Conservation (phyloP, 169 alveolate genomes). For the Plasmodium ovale region DNA sequence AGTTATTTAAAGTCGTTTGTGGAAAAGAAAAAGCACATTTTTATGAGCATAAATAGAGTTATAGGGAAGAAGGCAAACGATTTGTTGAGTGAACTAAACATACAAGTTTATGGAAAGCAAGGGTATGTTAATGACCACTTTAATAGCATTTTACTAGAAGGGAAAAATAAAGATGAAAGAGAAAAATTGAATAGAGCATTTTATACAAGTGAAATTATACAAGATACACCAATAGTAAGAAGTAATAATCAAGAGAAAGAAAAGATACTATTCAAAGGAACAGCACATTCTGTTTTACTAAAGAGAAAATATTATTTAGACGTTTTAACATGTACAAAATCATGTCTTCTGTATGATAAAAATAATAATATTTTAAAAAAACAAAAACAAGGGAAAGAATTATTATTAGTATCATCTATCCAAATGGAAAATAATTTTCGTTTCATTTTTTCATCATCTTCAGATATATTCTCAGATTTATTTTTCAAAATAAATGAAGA, state of each 20-base stretch:
- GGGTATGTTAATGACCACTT: slow-evolving; percentile 31
- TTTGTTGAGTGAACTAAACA: slow-evolving; percentile 16
- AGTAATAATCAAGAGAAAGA: neutral
- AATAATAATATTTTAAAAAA: slow-evolving; percentile 12
- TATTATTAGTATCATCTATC: slow-evolving; percentile 58
- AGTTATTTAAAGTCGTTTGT: slow-evolving; percentile 34
- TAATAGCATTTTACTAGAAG: slow-evolving; percentile 19
- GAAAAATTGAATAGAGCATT: neutral
- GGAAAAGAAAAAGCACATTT: slow-evolving; percentile 51
- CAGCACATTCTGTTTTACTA: slow-evolving; percentile 54
- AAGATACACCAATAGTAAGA: slow-evolving; percentile 34
- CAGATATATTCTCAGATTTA: slow-evolving; percentile 56
- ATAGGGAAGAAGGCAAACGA: slow-evolving; percentile 48
- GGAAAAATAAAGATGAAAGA: neutral
- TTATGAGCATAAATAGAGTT: slow-evolving; percentile 57
- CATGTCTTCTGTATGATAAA: slow-evolving; percentile 41
- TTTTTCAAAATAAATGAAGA: slow-evolving; percentile 39
- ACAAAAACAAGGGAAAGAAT: slow-evolving; percentile 41
- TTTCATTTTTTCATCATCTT: slow-evolving; percentile 52
- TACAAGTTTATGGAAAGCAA: slow-evolving; percentile 35
- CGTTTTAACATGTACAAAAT: slow-evolving; percentile 34
- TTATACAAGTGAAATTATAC: slow-evolving; percentile 55
- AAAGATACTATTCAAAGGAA: slow-evolving; percentile 55
- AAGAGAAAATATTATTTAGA: slow-evolving; percentile 34
- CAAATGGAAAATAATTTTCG: slow-evolving; percentile 71